These are phyloP conservation scores for Anthracocystis walkeri DNA, from an alignment of 1,284 basidiomycete genomes.

Conservation along the genomic window DNA sequence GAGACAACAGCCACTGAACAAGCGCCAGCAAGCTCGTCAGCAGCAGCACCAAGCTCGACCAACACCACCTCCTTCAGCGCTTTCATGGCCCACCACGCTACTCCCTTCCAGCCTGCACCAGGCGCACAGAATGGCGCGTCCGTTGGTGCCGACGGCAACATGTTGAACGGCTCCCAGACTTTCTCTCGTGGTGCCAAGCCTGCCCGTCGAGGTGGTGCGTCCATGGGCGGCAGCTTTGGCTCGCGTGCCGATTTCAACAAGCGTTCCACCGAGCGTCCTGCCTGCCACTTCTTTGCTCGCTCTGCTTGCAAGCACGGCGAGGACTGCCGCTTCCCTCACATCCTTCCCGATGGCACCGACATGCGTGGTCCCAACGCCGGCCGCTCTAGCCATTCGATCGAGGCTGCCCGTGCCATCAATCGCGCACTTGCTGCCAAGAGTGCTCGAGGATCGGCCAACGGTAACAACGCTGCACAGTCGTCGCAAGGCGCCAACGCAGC, in stretches of 20 bases:
- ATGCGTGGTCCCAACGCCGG: conserved; percentile 54
- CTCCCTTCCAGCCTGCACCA: conserved; percentile 61
- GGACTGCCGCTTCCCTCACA: conserved; percentile 68
- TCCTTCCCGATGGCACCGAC: conserved; percentile 67
- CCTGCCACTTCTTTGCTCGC: conserved; percentile 66
- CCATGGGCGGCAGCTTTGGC: conserved; percentile 39
- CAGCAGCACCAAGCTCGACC: conserved; percentile 19
- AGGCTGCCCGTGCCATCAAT: conserved; percentile 46
- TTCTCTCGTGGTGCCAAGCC: conserved; percentile 40
- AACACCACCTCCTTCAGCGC: conserved; percentile 62
- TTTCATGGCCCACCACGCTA: conserved; percentile 62
- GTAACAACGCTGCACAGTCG: conserved; percentile 19
- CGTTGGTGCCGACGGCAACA: conserved; percentile 25
- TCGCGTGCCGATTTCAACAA: conserved; percentile 45
- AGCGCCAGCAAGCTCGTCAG: conserved; percentile 21
- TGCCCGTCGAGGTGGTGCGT: conserved; percentile 37
- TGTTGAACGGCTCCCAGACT: conserved; percentile 21
- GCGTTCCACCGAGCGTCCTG: conserved; percentile 59
- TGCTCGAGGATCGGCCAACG: conserved; percentile 20
- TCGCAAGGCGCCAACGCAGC: conserved; percentile 11
- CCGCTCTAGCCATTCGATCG: conserved; percentile 47
- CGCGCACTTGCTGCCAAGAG: conserved; percentile 48
- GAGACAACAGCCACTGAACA: conserved; percentile 10
- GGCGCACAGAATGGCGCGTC: conserved; percentile 30
- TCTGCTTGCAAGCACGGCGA: conserved; percentile 65